Evolutionary conservation across 805 yeast genomes (phyloP).

Genomic region (Wickerhamiella brachini): DNA sequence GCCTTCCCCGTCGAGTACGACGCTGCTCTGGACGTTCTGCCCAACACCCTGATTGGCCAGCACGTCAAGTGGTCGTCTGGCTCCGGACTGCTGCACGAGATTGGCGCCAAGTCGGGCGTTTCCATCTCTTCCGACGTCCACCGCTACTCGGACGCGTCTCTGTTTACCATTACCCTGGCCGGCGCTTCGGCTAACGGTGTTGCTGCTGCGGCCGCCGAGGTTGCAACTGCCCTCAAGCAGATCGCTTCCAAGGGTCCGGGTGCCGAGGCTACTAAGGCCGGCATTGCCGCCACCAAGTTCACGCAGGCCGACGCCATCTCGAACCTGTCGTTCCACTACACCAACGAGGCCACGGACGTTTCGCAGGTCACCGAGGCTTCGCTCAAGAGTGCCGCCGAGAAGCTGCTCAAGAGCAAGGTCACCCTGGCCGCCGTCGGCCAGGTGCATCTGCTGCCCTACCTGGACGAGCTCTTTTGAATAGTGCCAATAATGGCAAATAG

Average conservation of each 20-base stretch:
- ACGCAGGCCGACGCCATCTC: slow-evolving; percentile 31
- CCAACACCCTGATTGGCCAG: slow-evolving; percentile 45
- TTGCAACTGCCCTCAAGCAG: slow-evolving; percentile 20
- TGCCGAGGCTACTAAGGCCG: slow-evolving; percentile 32
- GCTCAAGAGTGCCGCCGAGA: slow-evolving; percentile 24
- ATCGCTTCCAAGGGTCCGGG: slow-evolving; percentile 19
- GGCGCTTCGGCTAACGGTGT: slow-evolving; percentile 48
- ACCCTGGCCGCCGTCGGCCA: slow-evolving; percentile 87
- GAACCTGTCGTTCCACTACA: slow-evolving; percentile 11
- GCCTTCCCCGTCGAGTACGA: slow-evolving; percentile 60
- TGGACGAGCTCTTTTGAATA: slow-evolving; percentile 62
- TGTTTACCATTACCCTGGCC: slow-evolving; percentile 57
- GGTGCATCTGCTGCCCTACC: slow-evolving; percentile 70
- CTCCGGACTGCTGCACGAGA: slow-evolving; percentile 34
- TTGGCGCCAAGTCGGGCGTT: slow-evolving; percentile 32
- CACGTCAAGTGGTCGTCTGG: slow-evolving; percentile 43
- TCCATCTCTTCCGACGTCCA: slow-evolving; percentile 38
- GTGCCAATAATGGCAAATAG: background rate
- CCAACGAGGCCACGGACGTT: slow-evolving; percentile 31
- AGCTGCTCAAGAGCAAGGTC: slow-evolving; percentile 37
- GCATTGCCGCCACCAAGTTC: slow-evolving; percentile 46
- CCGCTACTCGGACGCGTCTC: slow-evolving; percentile 65
- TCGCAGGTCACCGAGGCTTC: slow-evolving; percentile 20
- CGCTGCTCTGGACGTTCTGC: slow-evolving; percentile 56
- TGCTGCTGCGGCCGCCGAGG: slow-evolving; percentile 40